Evolutionary conservation across 192 early-diverging fungal species (phyloP).

Genomic region (Coemansia sp.): DNA sequence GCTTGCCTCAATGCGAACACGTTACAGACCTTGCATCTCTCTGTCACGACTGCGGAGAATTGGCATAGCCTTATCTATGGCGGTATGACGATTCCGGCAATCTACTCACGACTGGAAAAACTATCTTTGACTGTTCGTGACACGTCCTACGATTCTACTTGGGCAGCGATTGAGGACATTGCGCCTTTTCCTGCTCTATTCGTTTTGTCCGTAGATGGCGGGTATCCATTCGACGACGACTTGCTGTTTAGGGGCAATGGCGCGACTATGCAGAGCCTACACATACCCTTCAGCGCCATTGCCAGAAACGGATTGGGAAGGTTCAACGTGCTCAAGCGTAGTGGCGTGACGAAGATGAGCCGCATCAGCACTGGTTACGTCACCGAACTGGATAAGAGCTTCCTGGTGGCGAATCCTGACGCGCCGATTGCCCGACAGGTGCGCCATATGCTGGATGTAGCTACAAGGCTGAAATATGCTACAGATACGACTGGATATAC

Average conservation of each 20-base stretch:
- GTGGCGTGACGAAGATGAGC: not conserved
- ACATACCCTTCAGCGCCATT: not conserved
- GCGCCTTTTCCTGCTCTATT: not conserved
- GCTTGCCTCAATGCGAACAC: not conserved
- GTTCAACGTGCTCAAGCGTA: not conserved
- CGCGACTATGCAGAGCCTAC: not conserved
- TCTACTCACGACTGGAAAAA: no score
- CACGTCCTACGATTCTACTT: no score
- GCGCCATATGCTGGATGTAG: not conserved
- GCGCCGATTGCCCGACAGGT: not conserved
- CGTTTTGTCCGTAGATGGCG: not conserved
- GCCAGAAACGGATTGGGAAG: not conserved
- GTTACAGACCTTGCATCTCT: no score
- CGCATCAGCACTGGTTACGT: not conserved
- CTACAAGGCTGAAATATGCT: not conserved
- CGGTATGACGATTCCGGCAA: not conserved
- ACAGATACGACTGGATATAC: not conserved
- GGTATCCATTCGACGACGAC: not conserved
- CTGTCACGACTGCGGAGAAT: no score
- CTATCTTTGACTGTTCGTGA: no score
- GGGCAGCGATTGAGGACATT: not conserved
- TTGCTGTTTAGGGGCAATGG: slow-evolving; percentile 8
- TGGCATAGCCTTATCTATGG: not conserved
- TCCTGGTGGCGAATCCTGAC: not conserved
- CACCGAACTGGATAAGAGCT: not conserved